Evolutionary conservation across 305 asterid genomes (phyloP).

Genomic region (Rubia peregrina): DNA sequence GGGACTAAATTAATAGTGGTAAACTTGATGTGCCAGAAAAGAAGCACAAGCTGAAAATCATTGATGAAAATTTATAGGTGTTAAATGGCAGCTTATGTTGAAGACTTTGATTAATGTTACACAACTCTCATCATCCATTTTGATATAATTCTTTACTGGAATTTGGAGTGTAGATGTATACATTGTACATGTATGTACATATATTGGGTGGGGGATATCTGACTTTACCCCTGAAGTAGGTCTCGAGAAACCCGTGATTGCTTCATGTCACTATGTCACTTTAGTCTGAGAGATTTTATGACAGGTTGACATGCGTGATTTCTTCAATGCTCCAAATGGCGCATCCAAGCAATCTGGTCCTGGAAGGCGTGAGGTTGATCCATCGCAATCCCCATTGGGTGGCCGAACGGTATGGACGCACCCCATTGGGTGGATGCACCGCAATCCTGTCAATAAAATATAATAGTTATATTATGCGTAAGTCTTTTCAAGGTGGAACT

Average conservation of each 20-base stretch:
- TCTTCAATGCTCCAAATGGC: conserved; percentile 82
- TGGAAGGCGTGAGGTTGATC: conserved; percentile 51
- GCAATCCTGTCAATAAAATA: not conserved
- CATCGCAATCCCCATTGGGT: conserved; percentile 77
- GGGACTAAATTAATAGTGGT: not conserved
- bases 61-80: not conserved
- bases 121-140: not conserved
- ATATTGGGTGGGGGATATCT: not conserved
- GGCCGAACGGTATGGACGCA: conserved; percentile 80
- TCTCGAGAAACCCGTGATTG: not conserved
- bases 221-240: conserved; percentile 6
- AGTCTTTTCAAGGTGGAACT: conserved; percentile 16
- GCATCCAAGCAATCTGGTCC: conserved; percentile 52
- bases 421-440: no score
- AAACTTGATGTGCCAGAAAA: not conserved
- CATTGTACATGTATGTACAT: not conserved
- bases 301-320: conserved; percentile 88
- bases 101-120: not conserved
- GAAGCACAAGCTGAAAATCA: not conserved
- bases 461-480: conserved; percentile 1
- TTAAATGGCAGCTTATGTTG: not conserved
- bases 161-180: not conserved
- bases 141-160: not conserved
- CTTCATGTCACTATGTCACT: not conserved
- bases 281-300: conserved; percentile 8